Percentiles rank a stretch among this genome's conserved stretches.
Evolutionary conservation across 2,329 filamentous ascomycete genomes (phyloP).

Genomic region (Talaromyces piceae): DNA sequence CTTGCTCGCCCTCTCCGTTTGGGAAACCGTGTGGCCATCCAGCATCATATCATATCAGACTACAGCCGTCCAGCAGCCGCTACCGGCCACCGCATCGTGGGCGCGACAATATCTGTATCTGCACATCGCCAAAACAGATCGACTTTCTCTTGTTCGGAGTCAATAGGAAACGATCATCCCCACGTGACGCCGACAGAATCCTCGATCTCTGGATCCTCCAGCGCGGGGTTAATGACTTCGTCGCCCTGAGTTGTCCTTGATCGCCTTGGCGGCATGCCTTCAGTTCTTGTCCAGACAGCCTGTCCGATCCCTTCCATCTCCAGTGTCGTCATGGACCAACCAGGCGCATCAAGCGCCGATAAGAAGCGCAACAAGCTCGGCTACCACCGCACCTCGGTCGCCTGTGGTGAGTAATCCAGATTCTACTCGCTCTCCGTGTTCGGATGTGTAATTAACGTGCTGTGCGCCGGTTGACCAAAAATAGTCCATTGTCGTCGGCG

Average conservation of each 20-base stretch:
- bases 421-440: background rate
- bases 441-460: background rate
- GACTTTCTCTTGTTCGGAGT: too few relatives aligned
- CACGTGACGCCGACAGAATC: slow-evolving; percentile 8
- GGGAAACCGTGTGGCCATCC: background rate
- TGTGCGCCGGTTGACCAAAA: background rate
- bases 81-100: background rate
- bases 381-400: slow-evolving; percentile 90
- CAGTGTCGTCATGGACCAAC: slow-evolving; percentile 28
- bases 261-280: slow-evolving; percentile 31
- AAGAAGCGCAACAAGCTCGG: slow-evolving; percentile 85
- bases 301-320: slow-evolving; percentile 26
- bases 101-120: background rate
- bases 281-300: slow-evolving; percentile 27
- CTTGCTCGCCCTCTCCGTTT: background rate
- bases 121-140: background rate
- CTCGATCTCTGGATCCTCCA: slow-evolving; percentile 8
- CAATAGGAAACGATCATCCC: background rate
- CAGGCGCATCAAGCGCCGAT: slow-evolving; percentile 40
- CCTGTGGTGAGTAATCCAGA: slow-evolving; percentile 80
- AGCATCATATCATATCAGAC: background rate
- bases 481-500: slow-evolving; percentile 89
- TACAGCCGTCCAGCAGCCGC: background rate
- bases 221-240: slow-evolving; percentile 1
- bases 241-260: slow-evolving; percentile 8